These are phyloP conservation scores for Arachnopeziza araneosa DNA, from an alignment of 2,329 filamentous ascomycete genomes.

Conservation along the genomic window DNA sequence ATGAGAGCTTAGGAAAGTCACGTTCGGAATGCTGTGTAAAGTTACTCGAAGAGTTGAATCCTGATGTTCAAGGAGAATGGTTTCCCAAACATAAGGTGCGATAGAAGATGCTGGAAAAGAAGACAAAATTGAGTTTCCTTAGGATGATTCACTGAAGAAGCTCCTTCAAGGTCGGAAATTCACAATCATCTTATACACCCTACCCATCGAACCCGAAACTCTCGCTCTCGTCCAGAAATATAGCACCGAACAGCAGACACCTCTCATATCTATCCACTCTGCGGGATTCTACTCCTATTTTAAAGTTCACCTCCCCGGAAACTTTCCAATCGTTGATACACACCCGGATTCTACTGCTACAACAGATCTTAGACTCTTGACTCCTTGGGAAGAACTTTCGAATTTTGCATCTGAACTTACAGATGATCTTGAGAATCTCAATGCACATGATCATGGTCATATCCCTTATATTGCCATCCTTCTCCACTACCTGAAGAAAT, in stretches of 20 bases:
- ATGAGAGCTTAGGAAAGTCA: constrained; percentile 67
- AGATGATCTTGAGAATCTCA: constrained; percentile 60
- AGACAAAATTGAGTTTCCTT: constrained; percentile 11
- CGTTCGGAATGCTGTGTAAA: constrained; percentile 74
- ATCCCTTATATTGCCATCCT: constrained; percentile 82
- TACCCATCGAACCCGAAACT: constrained; percentile 49
- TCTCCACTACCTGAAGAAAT: constrained; percentile 73
- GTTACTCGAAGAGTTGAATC: constrained; percentile 81
- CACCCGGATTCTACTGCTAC: constrained; percentile 85
- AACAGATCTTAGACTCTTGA: constrained; percentile 76
- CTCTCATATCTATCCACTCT: constrained; percentile 79
- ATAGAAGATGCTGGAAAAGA: not conserved
- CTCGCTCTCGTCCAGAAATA: constrained; percentile 45
- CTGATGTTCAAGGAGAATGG: constrained; percentile 79
- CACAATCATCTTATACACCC: constrained; percentile 56
- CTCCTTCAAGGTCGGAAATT: constrained; percentile 39
- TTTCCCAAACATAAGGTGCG: constrained; percentile 45
- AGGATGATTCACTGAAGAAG: constrained; percentile 10
- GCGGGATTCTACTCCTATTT: constrained; percentile 90
- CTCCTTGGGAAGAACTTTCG: constrained; percentile 78
- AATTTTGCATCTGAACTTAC: constrained; percentile 64
- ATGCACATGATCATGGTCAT: constrained; percentile 82
- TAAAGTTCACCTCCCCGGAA: constrained; percentile 68
- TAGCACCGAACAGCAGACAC: constrained; percentile 54
- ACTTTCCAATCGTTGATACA: constrained; percentile 90